Base-by-base conservation (phyloP, 495 filamentous ascomycete species). In the Aspergillus biplanus region DNA sequence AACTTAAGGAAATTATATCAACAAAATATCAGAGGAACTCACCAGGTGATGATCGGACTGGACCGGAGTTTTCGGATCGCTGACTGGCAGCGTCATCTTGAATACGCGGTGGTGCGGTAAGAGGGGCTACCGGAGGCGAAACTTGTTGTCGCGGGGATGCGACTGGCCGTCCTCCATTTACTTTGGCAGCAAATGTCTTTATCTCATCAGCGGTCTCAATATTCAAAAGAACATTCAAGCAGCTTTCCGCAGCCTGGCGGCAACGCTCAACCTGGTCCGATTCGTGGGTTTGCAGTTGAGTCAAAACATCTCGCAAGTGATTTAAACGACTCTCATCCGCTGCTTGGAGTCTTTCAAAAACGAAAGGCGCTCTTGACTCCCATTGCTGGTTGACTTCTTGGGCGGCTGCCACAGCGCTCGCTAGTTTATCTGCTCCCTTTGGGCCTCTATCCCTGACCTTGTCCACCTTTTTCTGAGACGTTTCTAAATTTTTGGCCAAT, bases 321-420 rank as follows among this genome's bases (percentile, higher is more conserved):
- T 97, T 97, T 63, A 96, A 82, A 59, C 96, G 84, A 60, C 83
- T 87, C 77, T 99, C 96, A 63, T 99, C 96, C 16, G 93, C 79
- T 7, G 92, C 88, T 74, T 99, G 96, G 16, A 99, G 86, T 62
- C 90, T 92, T 75, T 98, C 96, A 71, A 96, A 98, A 59, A 97
- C 89, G 75, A 91, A 98, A 7, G 96, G 96, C 37, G 96, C 92
- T 72, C 97, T 91, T 8, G 95, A 96, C 37, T 97, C 90, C 96
- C 96, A 99, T 73, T 96, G 90, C 63, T 88, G 85, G 53, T 78
- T 86, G 5, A 93, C 90, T 66, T 85, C 87, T 55, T 96, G 90
- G 13, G 95, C 83, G 49, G 90, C 87, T 12, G 87, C 78, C 0
- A 87, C 79, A 5, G 94, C 95, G 56, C 82, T 82, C 8, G 94